Base-by-base conservation (phyloP, 768 basidiomycete genomes). In the Sporobolomyces roseus region DNA sequence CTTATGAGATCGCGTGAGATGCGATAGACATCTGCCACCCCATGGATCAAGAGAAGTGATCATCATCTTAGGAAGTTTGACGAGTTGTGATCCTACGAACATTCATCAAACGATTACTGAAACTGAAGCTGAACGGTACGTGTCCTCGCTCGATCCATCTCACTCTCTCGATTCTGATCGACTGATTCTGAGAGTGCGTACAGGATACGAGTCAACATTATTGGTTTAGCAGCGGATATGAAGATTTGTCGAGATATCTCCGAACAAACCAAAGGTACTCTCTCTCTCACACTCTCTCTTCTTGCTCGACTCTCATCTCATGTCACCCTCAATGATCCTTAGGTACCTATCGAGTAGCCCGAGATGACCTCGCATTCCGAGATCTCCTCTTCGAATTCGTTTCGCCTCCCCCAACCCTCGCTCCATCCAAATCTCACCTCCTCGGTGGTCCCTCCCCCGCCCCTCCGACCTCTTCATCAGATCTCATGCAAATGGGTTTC, bases 401-500 rank as follows among this genome's bases (percentile, higher is more conserved):
- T 27, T 92, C 93, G 25, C 96, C 96, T 0, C 96, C 96, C 0
- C 91, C 93, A 1, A 79, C 78, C 17, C 51, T 68, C 65, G 56
- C 70, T 0, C 58, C 58, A 10, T 52, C 65, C 2, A 77, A 77
- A 54, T 70, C 78, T 12, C 71, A 63, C 54, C 66, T 71, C 50
- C 63, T 70, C 30, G 68, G 69, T 38, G 88, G 90, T 76, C 84
- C 83, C 8, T 82, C 84, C 4, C 71, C 85, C 60, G 27, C 77
- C 82, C 55, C 66, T 27, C 71, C 70, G 19, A 65, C 55, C 79
- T 84, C 85, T 27, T 84, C 87, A 1, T 87, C 90, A 0, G 94
- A 98, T 80, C 81, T 99, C 60, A 96, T 99, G 89, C 89, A 96
- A 84, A 98, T 99, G 91, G 96, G 96, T 13, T 99, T 99, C 79